phyloP scores from a whole-genome alignment of 768 basidiomycete genomes.

The Boletus eberwhitei region DNA sequence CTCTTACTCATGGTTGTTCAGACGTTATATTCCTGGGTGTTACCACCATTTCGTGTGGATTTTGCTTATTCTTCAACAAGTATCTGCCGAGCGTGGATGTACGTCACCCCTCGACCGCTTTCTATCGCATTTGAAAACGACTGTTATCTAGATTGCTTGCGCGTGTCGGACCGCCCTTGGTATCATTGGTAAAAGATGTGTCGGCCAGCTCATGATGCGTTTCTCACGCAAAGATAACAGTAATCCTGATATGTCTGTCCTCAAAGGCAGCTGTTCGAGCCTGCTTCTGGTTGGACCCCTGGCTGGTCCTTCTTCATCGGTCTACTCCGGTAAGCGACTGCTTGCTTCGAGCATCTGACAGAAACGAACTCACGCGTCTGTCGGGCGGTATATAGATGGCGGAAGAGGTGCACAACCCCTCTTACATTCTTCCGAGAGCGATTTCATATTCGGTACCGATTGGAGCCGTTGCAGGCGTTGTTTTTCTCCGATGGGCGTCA shows the following conservation, averaged over 20 bases:
- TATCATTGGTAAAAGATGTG: slow-evolving; percentile 39
- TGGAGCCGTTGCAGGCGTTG: slow-evolving; percentile 46
- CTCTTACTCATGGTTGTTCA: slow-evolving; percentile 12
- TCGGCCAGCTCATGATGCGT: background rate
- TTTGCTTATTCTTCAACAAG: slow-evolving; percentile 56
- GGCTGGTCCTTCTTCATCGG: slow-evolving; percentile 73
- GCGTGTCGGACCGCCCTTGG: slow-evolving; percentile 63
- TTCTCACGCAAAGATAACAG: slow-evolving; percentile 32
- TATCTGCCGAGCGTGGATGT: slow-evolving; percentile 51
- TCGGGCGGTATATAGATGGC: slow-evolving; percentile 41
- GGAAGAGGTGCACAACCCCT: slow-evolving; percentile 62
- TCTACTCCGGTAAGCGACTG: slow-evolving; percentile 43
- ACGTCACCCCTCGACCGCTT: slow-evolving; percentile 2
- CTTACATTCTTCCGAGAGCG: slow-evolving; percentile 51
- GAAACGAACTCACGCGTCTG: background rate
- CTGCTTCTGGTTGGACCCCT: slow-evolving; percentile 59
- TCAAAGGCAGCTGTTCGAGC: slow-evolving; percentile 59
- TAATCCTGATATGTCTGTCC: slow-evolving; percentile 56
- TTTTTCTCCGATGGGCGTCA: slow-evolving; percentile 58
- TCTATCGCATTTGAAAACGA: slow-evolving; percentile 1
- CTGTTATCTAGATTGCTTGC: slow-evolving; percentile 44
- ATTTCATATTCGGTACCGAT: slow-evolving; percentile 55
- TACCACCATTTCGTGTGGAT: slow-evolving; percentile 42
- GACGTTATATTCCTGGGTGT: slow-evolving; percentile 59
- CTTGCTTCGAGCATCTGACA: background rate